Percentiles rank a stretch among this genome's conserved stretches.
phyloP scores from a whole-genome alignment of 2,329 filamentous ascomycete species.

The Talaromyces islandicus region DNA sequence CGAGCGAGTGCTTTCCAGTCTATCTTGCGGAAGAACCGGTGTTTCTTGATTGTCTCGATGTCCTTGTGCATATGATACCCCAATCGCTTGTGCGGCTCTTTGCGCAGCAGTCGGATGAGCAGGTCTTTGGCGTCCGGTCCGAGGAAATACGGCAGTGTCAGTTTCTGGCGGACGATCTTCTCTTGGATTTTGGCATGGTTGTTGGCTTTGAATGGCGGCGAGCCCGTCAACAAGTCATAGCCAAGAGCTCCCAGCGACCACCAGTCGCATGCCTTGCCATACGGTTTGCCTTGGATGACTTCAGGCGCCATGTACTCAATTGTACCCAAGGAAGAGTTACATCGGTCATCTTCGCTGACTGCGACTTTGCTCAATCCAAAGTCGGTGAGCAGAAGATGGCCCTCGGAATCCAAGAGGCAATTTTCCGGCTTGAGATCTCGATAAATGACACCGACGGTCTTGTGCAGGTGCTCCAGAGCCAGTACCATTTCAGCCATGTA shows the following conservation, averaged over 20 bases:
- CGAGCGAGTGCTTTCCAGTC: constrained; percentile 84
- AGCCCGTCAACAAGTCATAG: constrained; percentile 87
- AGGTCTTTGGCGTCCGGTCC: constrained; percentile 90
- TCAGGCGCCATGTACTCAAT: constrained; percentile 99
- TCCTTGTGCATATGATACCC: constrained; percentile 88
- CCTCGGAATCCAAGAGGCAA: constrained; percentile 83
- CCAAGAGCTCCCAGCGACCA: constrained; percentile 94
- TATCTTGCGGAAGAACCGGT: constrained; percentile 95
- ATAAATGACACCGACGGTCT: constrained; percentile 88
- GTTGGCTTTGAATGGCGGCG: constrained; percentile 80
- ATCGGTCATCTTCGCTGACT: constrained; percentile 62
- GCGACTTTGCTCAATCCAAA: constrained; percentile 96
- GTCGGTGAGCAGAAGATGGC: constrained; percentile 89
- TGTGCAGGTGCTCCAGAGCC: constrained; percentile 86
- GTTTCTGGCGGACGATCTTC: constrained; percentile 90
- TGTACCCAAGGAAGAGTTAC: constrained; percentile 88
- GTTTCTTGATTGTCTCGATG: constrained; percentile 75
- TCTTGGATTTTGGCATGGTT: constrained; percentile 95
- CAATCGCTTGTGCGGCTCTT: constrained; percentile 85
- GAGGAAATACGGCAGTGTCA: constrained; percentile 82
- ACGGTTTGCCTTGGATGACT: constrained; percentile 78
- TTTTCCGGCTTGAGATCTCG: constrained; percentile 97
- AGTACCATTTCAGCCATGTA: constrained; percentile 99
- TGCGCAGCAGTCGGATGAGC: constrained; percentile 80
- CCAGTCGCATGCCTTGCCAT: constrained; percentile 95